phyloP scores from a whole-genome alignment of 345 rosid genomes.

The Heritiera littoralis region DNA sequence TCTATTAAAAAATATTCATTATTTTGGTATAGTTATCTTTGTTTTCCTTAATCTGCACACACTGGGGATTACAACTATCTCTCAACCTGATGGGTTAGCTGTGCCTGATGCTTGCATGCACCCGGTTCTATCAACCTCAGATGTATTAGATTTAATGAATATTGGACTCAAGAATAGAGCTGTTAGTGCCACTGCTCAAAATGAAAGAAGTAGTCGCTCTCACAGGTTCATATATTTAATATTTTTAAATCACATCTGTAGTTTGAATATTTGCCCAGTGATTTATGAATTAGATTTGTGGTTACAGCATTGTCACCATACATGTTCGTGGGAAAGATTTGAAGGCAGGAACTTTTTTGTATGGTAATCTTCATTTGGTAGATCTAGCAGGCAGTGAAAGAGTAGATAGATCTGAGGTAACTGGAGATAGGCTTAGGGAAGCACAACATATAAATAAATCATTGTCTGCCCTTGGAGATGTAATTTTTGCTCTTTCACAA shows the following conservation, averaged over 20 bases:
- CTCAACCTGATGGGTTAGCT: slow-evolving; percentile 68
- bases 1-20: not conserved
- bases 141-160: slow-evolving; percentile 73
- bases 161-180: slow-evolving; percentile 76
- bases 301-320: slow-evolving; percentile 73
- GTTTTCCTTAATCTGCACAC: slow-evolving; percentile 72
- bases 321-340: slow-evolving; percentile 82
- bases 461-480: slow-evolving; percentile 91
- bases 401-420: slow-evolving; percentile 90
- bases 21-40: slow-evolving; percentile 21
- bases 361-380: slow-evolving; percentile 86
- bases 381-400: slow-evolving; percentile 99
- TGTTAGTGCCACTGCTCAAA: slow-evolving; percentile 74
- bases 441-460: slow-evolving; percentile 99
- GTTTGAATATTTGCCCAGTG: not conserved
- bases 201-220: slow-evolving; percentile 96
- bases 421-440: slow-evolving; percentile 83
- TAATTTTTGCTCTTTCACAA: slow-evolving; percentile 83
- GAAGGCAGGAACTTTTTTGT: slow-evolving; percentile 49
- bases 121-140: slow-evolving; percentile 65
- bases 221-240: slow-evolving; percentile 58
- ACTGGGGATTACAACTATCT: slow-evolving; percentile 58
- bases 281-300: not conserved
- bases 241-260: not conserved
- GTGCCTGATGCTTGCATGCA: slow-evolving; percentile 95